Conservation (phyloP, 163 green algal genomes). For the Trebouxia gelatinosa region DNA sequence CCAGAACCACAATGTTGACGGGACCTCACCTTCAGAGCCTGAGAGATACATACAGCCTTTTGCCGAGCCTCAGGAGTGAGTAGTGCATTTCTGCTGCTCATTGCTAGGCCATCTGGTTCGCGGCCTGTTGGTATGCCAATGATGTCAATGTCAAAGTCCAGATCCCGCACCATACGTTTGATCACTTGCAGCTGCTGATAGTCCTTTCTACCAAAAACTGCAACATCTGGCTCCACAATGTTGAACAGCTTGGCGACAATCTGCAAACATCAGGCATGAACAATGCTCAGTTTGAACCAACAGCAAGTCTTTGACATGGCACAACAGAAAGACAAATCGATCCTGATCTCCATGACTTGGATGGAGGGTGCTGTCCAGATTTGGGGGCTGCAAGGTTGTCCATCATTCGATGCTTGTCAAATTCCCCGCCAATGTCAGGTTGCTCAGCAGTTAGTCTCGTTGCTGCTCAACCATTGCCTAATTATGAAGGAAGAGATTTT, state of each 20-base stretch:
- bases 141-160: conserved; percentile 81
- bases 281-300: too few species aligned
- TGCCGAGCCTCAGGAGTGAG: conserved; percentile 61
- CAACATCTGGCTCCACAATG: conserved; percentile 92
- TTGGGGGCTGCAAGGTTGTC: not conserved
- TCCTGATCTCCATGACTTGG: too few species aligned
- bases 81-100: conserved; percentile 87
- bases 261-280: too few species aligned
- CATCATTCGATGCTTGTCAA: too few species aligned
- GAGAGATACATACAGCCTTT: conserved; percentile 56
- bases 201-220: conserved; percentile 98
- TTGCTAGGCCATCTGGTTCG: conserved; percentile 82
- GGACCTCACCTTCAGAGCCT: conserved; percentile 43
- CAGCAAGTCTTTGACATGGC: too few species aligned
- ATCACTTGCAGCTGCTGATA: conserved; percentile 97
- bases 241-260: conserved; percentile 97
- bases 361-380: too few species aligned
- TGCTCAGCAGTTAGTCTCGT: too few species aligned
- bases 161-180: conserved; percentile 63
- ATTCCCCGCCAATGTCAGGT: too few species aligned
- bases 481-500: too few species aligned
- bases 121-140: conserved; percentile 76
- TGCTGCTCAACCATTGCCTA: too few species aligned
- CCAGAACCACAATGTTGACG: not conserved
- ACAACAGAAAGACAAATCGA: too few species aligned